Conservation (phyloP, 1,139 yeast species). For the Blastobotrys aristatus region DNA sequence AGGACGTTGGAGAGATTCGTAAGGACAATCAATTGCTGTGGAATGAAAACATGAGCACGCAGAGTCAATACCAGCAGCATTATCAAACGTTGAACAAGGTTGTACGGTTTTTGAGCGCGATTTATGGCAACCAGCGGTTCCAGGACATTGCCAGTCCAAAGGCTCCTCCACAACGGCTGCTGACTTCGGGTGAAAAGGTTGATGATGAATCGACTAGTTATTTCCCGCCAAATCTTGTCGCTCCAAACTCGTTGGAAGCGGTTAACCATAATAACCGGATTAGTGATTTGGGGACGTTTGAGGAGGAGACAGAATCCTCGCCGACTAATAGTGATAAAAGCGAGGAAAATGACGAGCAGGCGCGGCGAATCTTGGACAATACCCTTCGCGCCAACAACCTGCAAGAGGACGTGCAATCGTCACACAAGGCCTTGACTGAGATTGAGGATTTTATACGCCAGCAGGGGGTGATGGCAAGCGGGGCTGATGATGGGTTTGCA, state of each 20-base stretch:
- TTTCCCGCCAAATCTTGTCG: not conserved
- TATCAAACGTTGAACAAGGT: constrained; percentile 85
- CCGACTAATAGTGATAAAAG: constrained; percentile 8
- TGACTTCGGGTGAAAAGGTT: not conserved
- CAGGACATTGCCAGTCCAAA: constrained; percentile 29
- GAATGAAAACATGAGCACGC: constrained; percentile 58
- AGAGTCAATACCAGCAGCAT: constrained; percentile 71
- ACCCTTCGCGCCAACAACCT: not conserved
- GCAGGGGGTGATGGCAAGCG: not conserved
- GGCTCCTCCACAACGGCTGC: constrained; percentile 4
- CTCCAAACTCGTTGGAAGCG: not conserved
- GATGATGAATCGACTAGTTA: not conserved
- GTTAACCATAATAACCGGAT: not conserved
- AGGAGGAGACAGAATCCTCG: constrained; percentile 2
- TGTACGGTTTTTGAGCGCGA: constrained; percentile 75
- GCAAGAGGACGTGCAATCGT: not conserved
- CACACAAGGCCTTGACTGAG: constrained; percentile 1
- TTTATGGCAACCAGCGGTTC: constrained; percentile 54
- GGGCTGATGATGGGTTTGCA: not conserved
- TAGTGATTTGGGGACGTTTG: not conserved
- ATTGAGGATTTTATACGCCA: constrained; percentile 11
- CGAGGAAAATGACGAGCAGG: constrained; percentile 8
- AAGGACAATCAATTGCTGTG: constrained; percentile 86
- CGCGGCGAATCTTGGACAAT: constrained; percentile 6
- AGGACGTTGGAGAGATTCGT: constrained; percentile 74